Evolutionary conservation across 2,329 filamentous ascomycete species (phyloP).

Genomic region (Coniochaeta hoffmannii): DNA sequence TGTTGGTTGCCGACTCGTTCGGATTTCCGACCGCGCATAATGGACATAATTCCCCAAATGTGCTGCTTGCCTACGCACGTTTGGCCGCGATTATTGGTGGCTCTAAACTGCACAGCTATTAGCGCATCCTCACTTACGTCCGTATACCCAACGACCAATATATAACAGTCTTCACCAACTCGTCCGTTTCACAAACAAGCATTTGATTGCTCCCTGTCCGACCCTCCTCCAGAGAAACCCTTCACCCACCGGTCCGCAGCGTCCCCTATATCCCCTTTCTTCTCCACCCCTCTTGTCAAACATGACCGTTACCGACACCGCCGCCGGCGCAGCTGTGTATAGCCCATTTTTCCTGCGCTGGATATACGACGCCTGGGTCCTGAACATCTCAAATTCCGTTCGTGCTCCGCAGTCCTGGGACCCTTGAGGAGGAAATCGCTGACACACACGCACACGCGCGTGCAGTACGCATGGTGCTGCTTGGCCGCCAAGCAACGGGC

Average conservation of each 20-base stretch:
- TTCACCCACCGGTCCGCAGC: neutral
- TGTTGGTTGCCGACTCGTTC: neutral
- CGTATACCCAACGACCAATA: neutral
- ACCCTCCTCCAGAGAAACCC: neutral
- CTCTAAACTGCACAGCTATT: neutral
- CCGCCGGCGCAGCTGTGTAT: neutral
- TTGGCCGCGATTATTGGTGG: neutral
- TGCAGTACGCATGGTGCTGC: constrained; percentile 1
- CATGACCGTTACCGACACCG: neutral
- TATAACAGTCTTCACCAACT: neutral
- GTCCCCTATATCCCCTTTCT: neutral
- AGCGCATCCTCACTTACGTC: neutral
- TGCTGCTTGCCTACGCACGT: neutral
- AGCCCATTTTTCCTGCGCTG: neutral
- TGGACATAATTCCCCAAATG: neutral
- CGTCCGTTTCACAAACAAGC: neutral
- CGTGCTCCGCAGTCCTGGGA: neutral
- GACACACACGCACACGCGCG: no score
- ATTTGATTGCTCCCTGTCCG: neutral
- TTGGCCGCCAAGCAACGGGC: neutral
- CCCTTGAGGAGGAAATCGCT: neutral
- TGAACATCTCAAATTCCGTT: neutral
- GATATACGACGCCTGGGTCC: neutral
- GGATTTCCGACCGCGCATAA: constrained; percentile 1
- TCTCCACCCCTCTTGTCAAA: neutral